These are phyloP conservation scores for Panaeolus cyanescens DNA, from an alignment of 768 basidiomycete species.

Conservation along the genomic window DNA sequence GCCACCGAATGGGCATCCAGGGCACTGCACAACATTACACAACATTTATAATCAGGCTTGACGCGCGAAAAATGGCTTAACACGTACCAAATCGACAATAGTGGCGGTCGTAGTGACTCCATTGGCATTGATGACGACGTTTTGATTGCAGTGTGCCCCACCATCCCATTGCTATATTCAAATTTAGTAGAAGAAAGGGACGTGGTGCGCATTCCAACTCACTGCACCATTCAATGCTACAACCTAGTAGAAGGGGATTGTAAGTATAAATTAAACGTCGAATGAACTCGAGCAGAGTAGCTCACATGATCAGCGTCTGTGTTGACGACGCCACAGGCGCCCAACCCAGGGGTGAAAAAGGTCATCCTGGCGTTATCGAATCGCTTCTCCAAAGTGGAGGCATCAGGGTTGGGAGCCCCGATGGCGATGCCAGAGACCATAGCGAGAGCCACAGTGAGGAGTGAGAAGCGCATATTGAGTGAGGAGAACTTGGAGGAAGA, in stretches of 20 bases:
- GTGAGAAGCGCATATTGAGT: background rate
- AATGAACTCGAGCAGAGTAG: too few relatives aligned
- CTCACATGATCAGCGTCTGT: background rate
- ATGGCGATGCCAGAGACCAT: background rate
- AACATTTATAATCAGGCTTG: background rate
- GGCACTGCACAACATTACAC: background rate
- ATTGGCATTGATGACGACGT: constrained; percentile 55
- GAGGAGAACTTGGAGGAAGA: too few relatives aligned
- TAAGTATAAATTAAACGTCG: too few relatives aligned
- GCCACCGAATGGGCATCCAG: background rate
- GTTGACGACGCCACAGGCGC: background rate
- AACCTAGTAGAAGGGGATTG: too few relatives aligned
- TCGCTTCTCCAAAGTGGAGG: background rate
- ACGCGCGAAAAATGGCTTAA: background rate
- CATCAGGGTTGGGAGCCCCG: background rate
- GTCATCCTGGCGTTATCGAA: background rate
- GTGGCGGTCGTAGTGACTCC: constrained; percentile 57
- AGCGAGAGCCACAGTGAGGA: background rate
- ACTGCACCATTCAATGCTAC: too few relatives aligned
- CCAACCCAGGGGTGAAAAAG: background rate
- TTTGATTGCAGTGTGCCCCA: constrained; percentile 60
- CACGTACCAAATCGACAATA: constrained; percentile 45
- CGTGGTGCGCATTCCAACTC: too few relatives aligned
- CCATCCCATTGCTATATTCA: too few relatives aligned
- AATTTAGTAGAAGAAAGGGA: too few relatives aligned